Conservation (phyloP, 2,329 filamentous ascomycete species). For the Nothophaeocryptopus gaeumannii region DNA sequence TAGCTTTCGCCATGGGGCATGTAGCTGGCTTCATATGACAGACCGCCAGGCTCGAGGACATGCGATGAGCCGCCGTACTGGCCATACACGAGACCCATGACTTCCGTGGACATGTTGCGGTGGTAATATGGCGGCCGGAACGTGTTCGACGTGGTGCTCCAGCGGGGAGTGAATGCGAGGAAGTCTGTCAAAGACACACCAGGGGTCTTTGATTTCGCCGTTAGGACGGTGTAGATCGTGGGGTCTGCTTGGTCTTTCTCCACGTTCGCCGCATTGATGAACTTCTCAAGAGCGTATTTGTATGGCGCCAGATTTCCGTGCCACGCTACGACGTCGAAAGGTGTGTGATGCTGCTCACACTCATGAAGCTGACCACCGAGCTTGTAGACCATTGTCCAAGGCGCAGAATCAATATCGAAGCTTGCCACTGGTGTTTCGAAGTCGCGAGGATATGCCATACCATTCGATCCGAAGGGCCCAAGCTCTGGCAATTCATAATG, state of each 20-base stretch:
- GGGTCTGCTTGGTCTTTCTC: constrained; percentile 64
- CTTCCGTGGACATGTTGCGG: constrained; percentile 63
- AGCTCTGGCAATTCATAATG: constrained; percentile 64
- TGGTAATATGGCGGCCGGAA: constrained; percentile 71
- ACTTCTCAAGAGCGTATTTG: constrained; percentile 56
- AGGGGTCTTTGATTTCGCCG: constrained; percentile 53
- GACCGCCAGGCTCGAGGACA: constrained; percentile 38
- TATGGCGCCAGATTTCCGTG: constrained; percentile 62
- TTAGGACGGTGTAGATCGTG: constrained; percentile 62
- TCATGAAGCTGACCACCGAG: constrained; percentile 58
- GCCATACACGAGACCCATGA: constrained; percentile 58
- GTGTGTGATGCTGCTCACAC: constrained; percentile 60
- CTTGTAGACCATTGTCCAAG: constrained; percentile 59
- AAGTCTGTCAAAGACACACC: constrained; percentile 62
- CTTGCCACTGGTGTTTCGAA: constrained; percentile 60
- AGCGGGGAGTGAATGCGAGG: constrained; percentile 67
- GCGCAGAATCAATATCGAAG: constrained; percentile 52
- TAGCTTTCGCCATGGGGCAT: constrained; percentile 23
- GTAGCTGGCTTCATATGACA: constrained; percentile 19
- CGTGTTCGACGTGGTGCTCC: constrained; percentile 65
- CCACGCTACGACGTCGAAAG: constrained; percentile 69
- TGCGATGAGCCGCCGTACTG: constrained; percentile 48
- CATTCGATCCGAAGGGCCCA: constrained; percentile 62
- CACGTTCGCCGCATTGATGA: constrained; percentile 53
- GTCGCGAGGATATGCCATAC: constrained; percentile 62